Conservation (phyloP, 1,284 basidiomycete species). For the Trametes versicolor region DNA sequence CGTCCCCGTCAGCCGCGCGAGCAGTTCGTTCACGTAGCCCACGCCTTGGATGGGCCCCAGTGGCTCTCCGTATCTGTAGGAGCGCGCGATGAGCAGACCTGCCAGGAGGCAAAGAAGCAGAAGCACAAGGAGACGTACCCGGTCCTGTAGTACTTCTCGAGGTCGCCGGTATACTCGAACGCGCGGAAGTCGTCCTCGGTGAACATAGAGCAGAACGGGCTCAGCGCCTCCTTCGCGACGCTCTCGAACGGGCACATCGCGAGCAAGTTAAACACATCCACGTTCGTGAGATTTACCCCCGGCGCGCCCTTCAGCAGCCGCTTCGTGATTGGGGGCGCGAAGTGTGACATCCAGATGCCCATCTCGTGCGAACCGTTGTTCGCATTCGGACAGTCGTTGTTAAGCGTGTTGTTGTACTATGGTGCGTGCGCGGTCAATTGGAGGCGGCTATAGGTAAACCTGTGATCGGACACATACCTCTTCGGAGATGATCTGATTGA, state of each 20-base stretch:
- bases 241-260: conserved; percentile 84
- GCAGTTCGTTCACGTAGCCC: conserved; percentile 85
- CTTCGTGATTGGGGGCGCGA: conserved; percentile 61
- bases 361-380: conserved; percentile 56
- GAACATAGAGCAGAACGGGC: conserved; percentile 81
- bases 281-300: conserved; percentile 63
- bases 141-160: conserved; percentile 82
- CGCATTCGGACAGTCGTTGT: conserved; percentile 73
- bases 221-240: conserved; percentile 56
- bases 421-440: conserved; percentile 36
- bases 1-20: conserved; percentile 74
- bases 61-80: conserved; percentile 65
- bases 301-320: conserved; percentile 70
- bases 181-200: conserved; percentile 64
- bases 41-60: conserved; percentile 81
- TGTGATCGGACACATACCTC: conserved; percentile 45
- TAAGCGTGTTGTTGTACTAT: conserved; percentile 73
- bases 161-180: conserved; percentile 78
- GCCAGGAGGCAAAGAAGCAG: no score
- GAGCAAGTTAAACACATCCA: conserved; percentile 71
- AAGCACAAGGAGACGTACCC: conserved; percentile 54
- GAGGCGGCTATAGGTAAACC: conserved; percentile 7
- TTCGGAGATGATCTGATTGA: conserved; percentile 64
- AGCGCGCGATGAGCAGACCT: neutral
- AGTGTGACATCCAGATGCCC: conserved; percentile 62